These are phyloP conservation scores for Batkoa obscura DNA, from an alignment of 371 early-diverging fungal species.

Conservation along the genomic window DNA sequence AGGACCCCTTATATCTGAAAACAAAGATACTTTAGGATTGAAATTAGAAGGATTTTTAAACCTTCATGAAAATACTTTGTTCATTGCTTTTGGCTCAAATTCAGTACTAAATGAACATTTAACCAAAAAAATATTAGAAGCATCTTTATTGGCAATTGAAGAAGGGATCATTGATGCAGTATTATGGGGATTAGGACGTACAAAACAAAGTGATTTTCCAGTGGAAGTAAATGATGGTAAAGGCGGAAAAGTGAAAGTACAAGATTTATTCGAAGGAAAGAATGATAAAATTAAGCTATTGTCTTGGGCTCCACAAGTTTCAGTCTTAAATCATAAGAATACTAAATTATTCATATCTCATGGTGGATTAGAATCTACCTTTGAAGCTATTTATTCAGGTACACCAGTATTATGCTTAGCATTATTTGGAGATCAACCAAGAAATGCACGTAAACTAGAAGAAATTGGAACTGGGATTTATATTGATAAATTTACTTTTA, in stretches of 20 bases:
- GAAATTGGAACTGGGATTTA: neutral
- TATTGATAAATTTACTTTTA: neutral
- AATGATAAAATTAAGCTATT: conserved; percentile 1
- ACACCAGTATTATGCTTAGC: conserved; percentile 4
- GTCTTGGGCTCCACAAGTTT: conserved; percentile 4
- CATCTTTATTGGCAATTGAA: neutral
- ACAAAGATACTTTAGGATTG: neutral
- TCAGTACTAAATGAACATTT: neutral
- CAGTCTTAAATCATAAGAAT: conserved; percentile 2
- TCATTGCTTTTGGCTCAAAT: conserved; percentile 5
- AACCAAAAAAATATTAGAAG: neutral
- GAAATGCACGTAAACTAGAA: neutral
- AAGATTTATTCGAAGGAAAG: neutral
- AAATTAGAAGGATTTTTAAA: conserved; percentile 2
- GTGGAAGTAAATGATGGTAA: too few species aligned
- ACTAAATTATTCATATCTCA: conserved; percentile 5
- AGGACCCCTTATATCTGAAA: neutral
- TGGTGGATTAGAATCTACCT: conserved; percentile 2
- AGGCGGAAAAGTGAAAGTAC: too few species aligned
- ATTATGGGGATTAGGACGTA: conserved; percentile 4
- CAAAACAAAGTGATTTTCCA: neutral
- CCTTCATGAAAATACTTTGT: neutral
- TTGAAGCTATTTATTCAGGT: conserved; percentile 3
- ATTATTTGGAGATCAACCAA: conserved; percentile 4
- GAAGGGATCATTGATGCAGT: neutral